These are phyloP conservation scores for Neonothopanus nambi DNA, from an alignment of 1,284 basidiomycete species.

Conservation along the genomic window DNA sequence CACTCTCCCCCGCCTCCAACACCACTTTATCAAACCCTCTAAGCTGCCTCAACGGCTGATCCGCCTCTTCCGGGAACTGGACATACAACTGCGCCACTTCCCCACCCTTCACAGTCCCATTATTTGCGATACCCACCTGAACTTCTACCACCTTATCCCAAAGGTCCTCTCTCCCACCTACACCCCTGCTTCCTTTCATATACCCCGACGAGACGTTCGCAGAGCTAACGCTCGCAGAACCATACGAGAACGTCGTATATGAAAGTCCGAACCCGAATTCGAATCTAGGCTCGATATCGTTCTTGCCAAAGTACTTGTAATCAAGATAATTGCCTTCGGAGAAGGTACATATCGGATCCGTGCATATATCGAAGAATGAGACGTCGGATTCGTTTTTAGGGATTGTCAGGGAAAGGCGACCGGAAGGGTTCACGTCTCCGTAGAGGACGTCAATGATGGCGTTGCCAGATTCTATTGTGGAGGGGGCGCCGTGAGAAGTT, in stretches of 20 bases:
- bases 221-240: background rate
- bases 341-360: background rate
- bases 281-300: slow-evolving; percentile 1
- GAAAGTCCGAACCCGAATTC: slow-evolving; percentile 6
- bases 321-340: slow-evolving; percentile 5
- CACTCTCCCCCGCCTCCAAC: background rate
- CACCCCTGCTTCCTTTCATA: background rate
- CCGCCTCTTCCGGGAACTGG: background rate
- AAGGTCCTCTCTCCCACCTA: background rate
- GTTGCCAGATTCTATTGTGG: too few species aligned
- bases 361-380: background rate
- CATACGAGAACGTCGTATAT: slow-evolving; percentile 4
- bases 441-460: slow-evolving; percentile 6
- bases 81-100: slow-evolving; percentile 4
- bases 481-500: too few species aligned
- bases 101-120: background rate
- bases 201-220: background rate
- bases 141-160: background rate
- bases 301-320: slow-evolving; percentile 3
- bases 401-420: background rate
- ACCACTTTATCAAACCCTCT: slow-evolving; percentile 2
- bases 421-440: slow-evolving; percentile 1
- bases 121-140: background rate
- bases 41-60: background rate
- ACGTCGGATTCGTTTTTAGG: background rate